These are phyloP conservation scores for Ottelia alismoides DNA, from an alignment of 106 monocot genomes.

Conservation along the genomic window DNA sequence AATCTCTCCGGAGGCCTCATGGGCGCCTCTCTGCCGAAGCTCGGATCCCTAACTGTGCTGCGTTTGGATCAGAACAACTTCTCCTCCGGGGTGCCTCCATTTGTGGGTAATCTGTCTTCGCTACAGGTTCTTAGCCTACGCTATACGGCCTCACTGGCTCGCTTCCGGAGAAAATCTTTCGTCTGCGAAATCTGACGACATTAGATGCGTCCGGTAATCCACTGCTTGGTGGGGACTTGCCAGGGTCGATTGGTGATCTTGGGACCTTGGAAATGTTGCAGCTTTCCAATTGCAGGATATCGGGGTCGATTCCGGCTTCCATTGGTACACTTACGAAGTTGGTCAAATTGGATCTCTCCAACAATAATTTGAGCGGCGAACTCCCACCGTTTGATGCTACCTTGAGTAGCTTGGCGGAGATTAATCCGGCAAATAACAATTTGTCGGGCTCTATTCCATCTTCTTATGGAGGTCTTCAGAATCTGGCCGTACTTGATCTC, in stretches of 20 bases:
- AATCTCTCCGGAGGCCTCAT: too few species aligned
- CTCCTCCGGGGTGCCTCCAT: conserved; percentile 19
- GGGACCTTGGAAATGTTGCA: conserved; percentile 22
- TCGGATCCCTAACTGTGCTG: conserved; percentile 17
- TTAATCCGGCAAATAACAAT: conserved; percentile 31
- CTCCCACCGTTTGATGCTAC: conserved; percentile 14
- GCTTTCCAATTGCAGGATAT: conserved; percentile 31
- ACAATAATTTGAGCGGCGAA: conserved; percentile 46
- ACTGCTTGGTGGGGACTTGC: conserved; percentile 32
- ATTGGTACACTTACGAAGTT: conserved; percentile 25
- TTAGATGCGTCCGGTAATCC: conserved; percentile 41
- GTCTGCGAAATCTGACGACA: conserved; percentile 13
- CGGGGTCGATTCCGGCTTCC: conserved; percentile 33
- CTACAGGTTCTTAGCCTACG: conserved; percentile 22
- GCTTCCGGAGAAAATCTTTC: conserved; percentile 29
- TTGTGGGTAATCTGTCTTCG: conserved; percentile 25
- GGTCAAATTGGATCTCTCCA: conserved; percentile 44
- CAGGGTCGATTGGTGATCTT: conserved; percentile 35
- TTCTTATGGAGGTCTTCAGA: conserved; percentile 11
- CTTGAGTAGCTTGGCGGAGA: conserved; percentile 10
- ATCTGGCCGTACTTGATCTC: conserved; percentile 27
- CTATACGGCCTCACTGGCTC: conserved; percentile 25
- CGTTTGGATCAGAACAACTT: conserved; percentile 31
- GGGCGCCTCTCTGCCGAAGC: conserved; percentile 15
- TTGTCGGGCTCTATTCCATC: conserved; percentile 26